A percentile compares a stretch with the other conserved stretches of the same genome.
Conservation (phyloP, 352 stramenopile species). For the Phytophthora parvispora region DNA sequence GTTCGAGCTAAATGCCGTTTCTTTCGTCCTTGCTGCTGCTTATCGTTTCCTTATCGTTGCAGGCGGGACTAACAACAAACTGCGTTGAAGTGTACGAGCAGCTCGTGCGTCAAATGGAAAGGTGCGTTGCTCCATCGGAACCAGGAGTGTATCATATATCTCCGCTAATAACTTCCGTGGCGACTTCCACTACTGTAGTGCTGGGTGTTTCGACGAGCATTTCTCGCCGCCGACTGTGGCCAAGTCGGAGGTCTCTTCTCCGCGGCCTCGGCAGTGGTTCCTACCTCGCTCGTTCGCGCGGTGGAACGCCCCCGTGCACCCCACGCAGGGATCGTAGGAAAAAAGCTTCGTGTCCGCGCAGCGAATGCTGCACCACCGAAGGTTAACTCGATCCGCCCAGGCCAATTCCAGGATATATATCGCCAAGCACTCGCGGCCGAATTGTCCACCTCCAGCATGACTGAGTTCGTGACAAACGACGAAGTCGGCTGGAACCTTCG, state of each 20-base stretch:
- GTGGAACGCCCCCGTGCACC: conserved; percentile 54
- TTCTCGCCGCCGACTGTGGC: conserved; percentile 50
- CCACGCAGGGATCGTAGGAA: conserved; percentile 44
- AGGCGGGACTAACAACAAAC: conserved; percentile 50
- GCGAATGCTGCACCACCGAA: no score
- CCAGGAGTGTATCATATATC: neutral
- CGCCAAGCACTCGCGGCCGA: neutral
- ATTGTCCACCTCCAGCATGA: conserved; percentile 14
- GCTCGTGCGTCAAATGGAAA: conserved; percentile 56
- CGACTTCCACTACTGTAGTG: conserved; percentile 22
- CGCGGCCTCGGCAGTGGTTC: conserved; percentile 29
- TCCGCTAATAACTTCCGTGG: neutral
- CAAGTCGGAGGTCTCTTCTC: conserved; percentile 40
- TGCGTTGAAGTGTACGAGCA: conserved; percentile 42
- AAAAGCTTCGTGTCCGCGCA: no score
- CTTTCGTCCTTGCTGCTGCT: neutral
- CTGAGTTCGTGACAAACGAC: conserved; percentile 7
- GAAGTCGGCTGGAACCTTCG: conserved; percentile 29
- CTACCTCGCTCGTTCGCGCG: conserved; percentile 42
- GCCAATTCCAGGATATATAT: neutral
- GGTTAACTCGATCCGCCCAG: neutral
- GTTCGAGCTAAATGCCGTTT: neutral
- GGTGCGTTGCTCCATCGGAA: conserved; percentile 26
- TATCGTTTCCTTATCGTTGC: conserved; percentile 4
- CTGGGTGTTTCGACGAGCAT: conserved; percentile 65